Base-by-base conservation (phyloP, 192 early-diverging fungal genomes). In the Powellomyces hirtus region DNA sequence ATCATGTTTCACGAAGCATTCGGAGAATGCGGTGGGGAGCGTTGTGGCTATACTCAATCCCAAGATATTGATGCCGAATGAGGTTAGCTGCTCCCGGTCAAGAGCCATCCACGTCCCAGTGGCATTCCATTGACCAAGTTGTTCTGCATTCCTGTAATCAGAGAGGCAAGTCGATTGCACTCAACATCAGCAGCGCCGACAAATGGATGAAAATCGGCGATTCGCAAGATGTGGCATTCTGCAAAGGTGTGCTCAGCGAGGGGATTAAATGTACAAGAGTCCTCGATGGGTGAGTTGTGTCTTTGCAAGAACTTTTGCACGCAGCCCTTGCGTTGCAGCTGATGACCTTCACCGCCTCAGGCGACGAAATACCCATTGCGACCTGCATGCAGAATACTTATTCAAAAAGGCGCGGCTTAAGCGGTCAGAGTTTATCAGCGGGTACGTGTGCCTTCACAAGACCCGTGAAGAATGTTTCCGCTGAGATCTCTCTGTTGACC, bases 151-250 rank as follows among this genome's bases (percentile, higher is more conserved):
- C 14, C 18, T n/a, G n/a, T n/a, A n/a, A n/a, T n/a, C 24, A 74
- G 71, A 67, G 56, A 63, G 63, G 66, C 14, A 72, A 62, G 24
- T 11, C 20, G 11, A 29, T 79, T 26, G 77, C 66, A n/a, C 30
- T 79, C 14, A 68, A 69, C 31, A 40, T 79, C 35, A 62, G 69
- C 37, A 64, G 69, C 51, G 29, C 59, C 14, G 61, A 75, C 38
- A 76, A 79, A 52, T 73, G 70, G 46, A 63, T 79, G 52, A 77
- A 72, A 29, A 59, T 79, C 29, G 77, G 77, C 30, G 45, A 27
- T 30, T 73, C 68, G 4, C 13, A 38, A 53, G 77, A 79, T 56
- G 14, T 69, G 6, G 62, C 14, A 1, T 53, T 60, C 33, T 79
- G 77, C 66, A 73, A 76, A 36, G 58, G 49, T 1, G 37, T 33